These are phyloP conservation scores for Pseudogymnoascus destructans DNA, from an alignment of 2,329 filamentous ascomycete species.

Conservation along the genomic window DNA sequence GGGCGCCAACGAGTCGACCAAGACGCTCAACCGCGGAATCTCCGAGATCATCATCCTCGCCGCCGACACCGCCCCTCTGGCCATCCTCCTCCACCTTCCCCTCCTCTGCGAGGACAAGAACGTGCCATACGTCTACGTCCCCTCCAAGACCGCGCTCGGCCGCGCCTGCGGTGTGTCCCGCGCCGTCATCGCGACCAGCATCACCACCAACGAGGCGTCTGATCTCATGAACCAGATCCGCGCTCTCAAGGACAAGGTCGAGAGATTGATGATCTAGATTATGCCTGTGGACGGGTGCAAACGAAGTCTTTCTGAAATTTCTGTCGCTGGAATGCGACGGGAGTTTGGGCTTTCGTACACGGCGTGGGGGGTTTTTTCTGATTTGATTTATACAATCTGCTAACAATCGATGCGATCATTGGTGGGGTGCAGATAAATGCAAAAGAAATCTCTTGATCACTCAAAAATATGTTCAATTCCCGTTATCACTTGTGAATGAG, in stretches of 20 bases:
- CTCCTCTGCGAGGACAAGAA: slow-evolving; percentile 77
- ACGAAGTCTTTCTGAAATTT: slow-evolving; percentile 1
- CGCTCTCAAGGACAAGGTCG: slow-evolving; percentile 85
- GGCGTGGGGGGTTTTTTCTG: background rate
- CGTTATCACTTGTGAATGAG: slow-evolving; percentile 9
- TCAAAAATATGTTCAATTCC: slow-evolving; percentile 9
- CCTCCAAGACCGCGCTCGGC: slow-evolving; percentile 71
- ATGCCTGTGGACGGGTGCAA: background rate
- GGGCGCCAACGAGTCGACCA: slow-evolving; percentile 76
- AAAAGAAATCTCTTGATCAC: slow-evolving; percentile 5
- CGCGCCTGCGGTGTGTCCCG: slow-evolving; percentile 81
- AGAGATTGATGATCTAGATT: slow-evolving; percentile 79
- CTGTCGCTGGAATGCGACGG: slow-evolving; percentile 7
- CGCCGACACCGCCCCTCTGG: slow-evolving; percentile 74
- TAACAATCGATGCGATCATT: slow-evolving; percentile 2
- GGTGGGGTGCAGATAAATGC: background rate
- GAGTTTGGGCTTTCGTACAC: slow-evolving; percentile 4
- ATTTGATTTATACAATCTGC: slow-evolving; percentile 6
- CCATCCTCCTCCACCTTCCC: slow-evolving; percentile 80
- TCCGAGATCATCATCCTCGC: slow-evolving; percentile 81
- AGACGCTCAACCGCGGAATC: slow-evolving; percentile 83
- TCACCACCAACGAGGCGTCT: slow-evolving; percentile 84
- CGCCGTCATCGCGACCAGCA: slow-evolving; percentile 73
- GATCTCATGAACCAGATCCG: slow-evolving; percentile 83
- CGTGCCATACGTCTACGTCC: slow-evolving; percentile 59